These are phyloP conservation scores for Misopates orontium DNA, from an alignment of 257 asterid genomes.

Conservation along the genomic window DNA sequence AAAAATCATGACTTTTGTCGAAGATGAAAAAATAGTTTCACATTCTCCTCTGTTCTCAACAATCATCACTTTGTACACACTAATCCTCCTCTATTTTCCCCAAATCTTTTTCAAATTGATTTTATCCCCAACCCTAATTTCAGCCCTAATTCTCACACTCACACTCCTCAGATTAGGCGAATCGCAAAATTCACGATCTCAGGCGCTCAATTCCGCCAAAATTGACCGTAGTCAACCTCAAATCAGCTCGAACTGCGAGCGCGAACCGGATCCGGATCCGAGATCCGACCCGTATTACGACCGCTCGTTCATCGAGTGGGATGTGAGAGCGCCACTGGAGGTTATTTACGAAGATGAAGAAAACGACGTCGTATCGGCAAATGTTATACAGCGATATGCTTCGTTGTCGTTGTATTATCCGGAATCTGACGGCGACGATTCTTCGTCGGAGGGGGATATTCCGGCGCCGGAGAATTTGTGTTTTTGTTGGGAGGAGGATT, in stretches of 20 bases:
- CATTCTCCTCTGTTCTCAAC: slow-evolving; percentile 62
- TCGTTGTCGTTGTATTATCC: slow-evolving; percentile 77
- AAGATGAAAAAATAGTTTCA: background rate
- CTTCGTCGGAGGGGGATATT: slow-evolving; percentile 66
- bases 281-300: slow-evolving; percentile 3
- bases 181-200: slow-evolving; percentile 35
- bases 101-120: slow-evolving; percentile 29
- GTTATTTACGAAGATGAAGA: slow-evolving; percentile 75
- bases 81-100: slow-evolving; percentile 65
- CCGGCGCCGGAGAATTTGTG: slow-evolving; percentile 25
- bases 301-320: slow-evolving; percentile 69
- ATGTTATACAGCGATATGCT: slow-evolving; percentile 51
- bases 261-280: slow-evolving; percentile 7
- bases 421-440: slow-evolving; percentile 70
- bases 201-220: background rate
- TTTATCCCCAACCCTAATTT: slow-evolving; percentile 55
- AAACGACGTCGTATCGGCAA: background rate
- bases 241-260: too few species aligned
- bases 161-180: slow-evolving; percentile 71
- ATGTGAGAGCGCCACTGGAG: slow-evolving; percentile 91
- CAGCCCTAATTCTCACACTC: slow-evolving; percentile 58
- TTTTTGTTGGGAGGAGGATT: slow-evolving; percentile 67
- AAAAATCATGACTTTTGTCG: slow-evolving; percentile 24
- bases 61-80: slow-evolving; percentile 53
- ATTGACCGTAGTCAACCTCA: background rate